Evolutionary conservation across 306 rosid genomes (phyloP), one percentile per base, ranked within the genome.

Genomic region (Benincasa hispida): DNA sequence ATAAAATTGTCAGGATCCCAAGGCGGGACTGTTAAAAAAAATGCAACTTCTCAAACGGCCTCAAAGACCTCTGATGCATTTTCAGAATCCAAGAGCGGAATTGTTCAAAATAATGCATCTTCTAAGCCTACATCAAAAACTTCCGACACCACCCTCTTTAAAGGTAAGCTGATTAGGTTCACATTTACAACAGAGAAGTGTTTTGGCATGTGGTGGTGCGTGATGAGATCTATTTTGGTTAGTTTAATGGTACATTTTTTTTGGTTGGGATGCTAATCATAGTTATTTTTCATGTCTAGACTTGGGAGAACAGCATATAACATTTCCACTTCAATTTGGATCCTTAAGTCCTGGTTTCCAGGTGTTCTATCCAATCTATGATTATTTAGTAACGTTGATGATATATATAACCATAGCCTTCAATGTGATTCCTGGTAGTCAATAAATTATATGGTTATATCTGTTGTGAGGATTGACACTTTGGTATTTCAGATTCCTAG

Each of bases 261-360:
- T 24, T 57, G 32, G 62, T 24, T 57, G 17, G 32, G 15, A 57
- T 30, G 42, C 24, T 65, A 65, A 65, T 45, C 50, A 37, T 10
- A 4, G 50, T 19, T 41, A 10, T 37, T 42, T 37, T 35, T 65
- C 50, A 18, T 35, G 18, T 35, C 9, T 65, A 65, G 72, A 65
- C 51, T 37, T 19, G 30, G 95, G 87, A 76, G 99, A 90, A 85
- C 83, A 82, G 17, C 79, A 91, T 27, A 89, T 83, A 83, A 80
- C 86, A 19, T 83, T 86, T 67, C n/a, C 96, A 62, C 81, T 94
- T 77, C 99, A 92, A 78, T 94, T 94, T 85, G 99, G 99, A 59
- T 85, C 99, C 22, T 81, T 94, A 50, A 83, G 78, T 81, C 96
- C 99, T 34, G 87, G 85, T 50, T 76, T 84, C 72, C 89, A 85